A percentile compares a stretch with the other conserved stretches of the same genome.
phyloP scores from a whole-genome alignment of 179 eudicot species.

The Pouteria campechiana region DNA sequence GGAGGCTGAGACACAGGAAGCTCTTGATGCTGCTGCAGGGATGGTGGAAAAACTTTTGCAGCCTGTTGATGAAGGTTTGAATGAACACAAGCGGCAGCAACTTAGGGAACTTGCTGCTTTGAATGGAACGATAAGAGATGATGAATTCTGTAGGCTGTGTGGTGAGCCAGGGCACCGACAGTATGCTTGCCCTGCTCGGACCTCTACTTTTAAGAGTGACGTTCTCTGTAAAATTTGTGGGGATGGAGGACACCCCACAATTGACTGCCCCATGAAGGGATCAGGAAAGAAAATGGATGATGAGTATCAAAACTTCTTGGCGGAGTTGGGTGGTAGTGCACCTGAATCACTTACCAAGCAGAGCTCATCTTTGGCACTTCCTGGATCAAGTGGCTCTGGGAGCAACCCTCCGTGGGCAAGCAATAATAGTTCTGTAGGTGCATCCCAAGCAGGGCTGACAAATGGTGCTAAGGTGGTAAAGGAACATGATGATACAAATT shows the following conservation, averaged over 20 bases:
- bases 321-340: slow-evolving; percentile 77
- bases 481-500: slow-evolving; percentile 65
- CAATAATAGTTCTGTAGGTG: slow-evolving; percentile 16
- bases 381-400: slow-evolving; percentile 33
- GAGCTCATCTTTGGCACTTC: slow-evolving; percentile 15
- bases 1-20: slow-evolving; percentile 80
- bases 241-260: slow-evolving; percentile 91
- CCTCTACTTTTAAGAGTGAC: slow-evolving; percentile 72
- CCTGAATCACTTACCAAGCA: slow-evolving; percentile 51
- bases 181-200: slow-evolving; percentile 67
- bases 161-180: slow-evolving; percentile 91
- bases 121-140: slow-evolving; percentile 89
- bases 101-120: slow-evolving; percentile 80
- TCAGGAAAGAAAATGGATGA: slow-evolving; percentile 93
- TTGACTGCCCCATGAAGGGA: slow-evolving; percentile 82
- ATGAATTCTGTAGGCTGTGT: slow-evolving; percentile 78
- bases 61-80: slow-evolving; percentile 86
- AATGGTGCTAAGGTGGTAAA: slow-evolving; percentile 34
- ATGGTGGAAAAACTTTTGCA: slow-evolving; percentile 88
- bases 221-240: slow-evolving; percentile 87
- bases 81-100: slow-evolving; percentile 89
- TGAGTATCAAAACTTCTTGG: slow-evolving; percentile 81
- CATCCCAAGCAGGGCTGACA: slow-evolving; percentile 33
- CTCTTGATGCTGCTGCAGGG: slow-evolving; percentile 81
- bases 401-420: slow-evolving; percentile 53